Evolutionary conservation across 805 yeast genomes (phyloP), one percentile per base, ranked within the genome.

Genomic region (Maudiozyma saulgeensis): DNA sequence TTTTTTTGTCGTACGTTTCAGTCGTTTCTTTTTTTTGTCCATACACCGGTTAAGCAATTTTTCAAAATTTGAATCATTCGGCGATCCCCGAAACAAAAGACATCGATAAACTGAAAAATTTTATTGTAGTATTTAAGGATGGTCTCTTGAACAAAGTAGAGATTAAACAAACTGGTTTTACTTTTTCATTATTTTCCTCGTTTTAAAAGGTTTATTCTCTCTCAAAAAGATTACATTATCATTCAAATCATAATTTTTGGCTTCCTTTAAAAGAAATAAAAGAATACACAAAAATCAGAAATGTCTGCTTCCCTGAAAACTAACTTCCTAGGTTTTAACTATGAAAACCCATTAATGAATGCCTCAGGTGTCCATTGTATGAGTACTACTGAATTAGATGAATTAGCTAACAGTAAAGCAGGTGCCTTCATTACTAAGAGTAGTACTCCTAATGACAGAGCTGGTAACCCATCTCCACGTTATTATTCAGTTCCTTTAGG

Each of bases 311-410:
- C 53, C 12, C 47, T 63, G 46, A 48, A 52, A 13, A 61, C 62
- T 15, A 46, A 49, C 16, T 61, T 62, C 47, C 46, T 55, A 37
- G 51, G 50, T 40, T 47, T 44, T 26, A 49, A 50, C 16, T 63
- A 55, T 47, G 56, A 54, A 40, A 63, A 61, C 43, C 67, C 67
- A 12, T 57, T 63, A 19, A 62, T 62, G 65, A 63, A 63, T 40
- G 66, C 67, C 2, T 62, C 66, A 2, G 67, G 67, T 41, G 67
- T 63, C 41, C 63, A 62, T 50, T 63, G 66, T 49, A 59, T 62
- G 65, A 54, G 56, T n/a, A 53, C 51, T 6, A 42, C 51, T 13
- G 66, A 62, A 43, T 44, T 63, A 43, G 59, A 61, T 26, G 63
- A 61, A 41, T 34, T 61, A 42, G 58, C 56, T 31, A 37, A 46